Conservation (phyloP, 2,329 filamentous ascomycete genomes). For the Zasmidium citrigriseum region DNA sequence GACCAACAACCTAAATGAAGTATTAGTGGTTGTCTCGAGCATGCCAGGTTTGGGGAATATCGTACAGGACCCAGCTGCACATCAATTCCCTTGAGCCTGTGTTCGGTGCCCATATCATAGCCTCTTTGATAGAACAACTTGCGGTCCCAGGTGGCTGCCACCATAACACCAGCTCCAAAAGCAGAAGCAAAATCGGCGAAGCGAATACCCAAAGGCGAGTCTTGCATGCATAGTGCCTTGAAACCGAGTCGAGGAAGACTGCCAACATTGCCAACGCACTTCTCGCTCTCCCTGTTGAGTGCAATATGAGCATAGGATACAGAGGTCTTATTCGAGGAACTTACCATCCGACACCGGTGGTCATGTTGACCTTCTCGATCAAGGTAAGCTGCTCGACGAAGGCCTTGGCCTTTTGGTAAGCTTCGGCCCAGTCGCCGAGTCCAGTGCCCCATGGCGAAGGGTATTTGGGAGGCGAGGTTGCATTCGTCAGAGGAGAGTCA, state of each 20-base stretch:
- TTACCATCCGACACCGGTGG: slow-evolving; percentile 85
- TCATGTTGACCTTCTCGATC: slow-evolving; percentile 90
- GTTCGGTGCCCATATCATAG: slow-evolving; percentile 72
- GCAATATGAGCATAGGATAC: too few species aligned
- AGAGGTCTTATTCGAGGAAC: too few species aligned
- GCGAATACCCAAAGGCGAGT: slow-evolving; percentile 79
- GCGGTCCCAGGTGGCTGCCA: slow-evolving; percentile 81
- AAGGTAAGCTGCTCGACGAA: slow-evolving; percentile 85
- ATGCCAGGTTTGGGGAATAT: too few species aligned
- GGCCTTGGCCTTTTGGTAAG: slow-evolving; percentile 71
- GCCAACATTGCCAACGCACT: slow-evolving; percentile 75
- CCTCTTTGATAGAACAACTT: slow-evolving; percentile 69
- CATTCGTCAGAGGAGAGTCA: slow-evolving; percentile 12
- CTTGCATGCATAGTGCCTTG: slow-evolving; percentile 79
- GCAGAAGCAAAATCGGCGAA: slow-evolving; percentile 78
- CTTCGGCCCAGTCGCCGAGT: slow-evolving; percentile 70
- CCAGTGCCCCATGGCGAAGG: slow-evolving; percentile 86
- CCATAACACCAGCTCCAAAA: slow-evolving; percentile 75
- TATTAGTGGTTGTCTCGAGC: too few species aligned
- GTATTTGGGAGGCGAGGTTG: slow-evolving; percentile 67
- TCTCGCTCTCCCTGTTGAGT: slow-evolving; percentile 62
- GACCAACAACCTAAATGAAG: too few species aligned
- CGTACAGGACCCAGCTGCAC: slow-evolving; percentile 76
- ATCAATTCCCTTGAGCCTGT: slow-evolving; percentile 73
- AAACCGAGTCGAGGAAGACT: slow-evolving; percentile 70